Base-by-base conservation (phyloP, 768 basidiomycete species). In the Amanita phalloides region DNA sequence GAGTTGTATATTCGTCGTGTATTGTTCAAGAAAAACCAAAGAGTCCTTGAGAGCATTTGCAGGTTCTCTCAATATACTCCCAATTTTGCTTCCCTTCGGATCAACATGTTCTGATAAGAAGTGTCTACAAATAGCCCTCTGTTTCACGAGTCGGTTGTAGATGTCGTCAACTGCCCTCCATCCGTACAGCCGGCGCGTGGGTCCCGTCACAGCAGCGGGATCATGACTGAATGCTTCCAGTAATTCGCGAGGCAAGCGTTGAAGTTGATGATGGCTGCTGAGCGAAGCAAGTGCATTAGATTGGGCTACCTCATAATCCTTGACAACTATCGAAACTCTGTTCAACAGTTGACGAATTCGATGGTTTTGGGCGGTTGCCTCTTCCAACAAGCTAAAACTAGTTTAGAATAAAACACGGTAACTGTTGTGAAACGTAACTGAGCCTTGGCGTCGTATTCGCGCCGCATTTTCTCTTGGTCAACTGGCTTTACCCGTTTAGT, bases 131-230 rank as follows among this genome's bases (percentile, higher is more conserved):
- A 74, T 67, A 46, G 76, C 69, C 33, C 80, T 79, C 61, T 90
- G 87, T 30, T 76, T 76, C 21, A 67, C 52, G 17, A 89, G 67
- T 38, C 85, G 80, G 25, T 71, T 60, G 58, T 86, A 72, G 49
- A 88, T 84, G 53, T 90, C 84, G 53, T 90, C 87, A 13, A 88
- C 84, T 1, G 82, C 84, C 54, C 74, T 71, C 82, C 83, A 90
- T 8, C 86, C 78, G 47, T 67, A 70, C 26, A 74, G 71, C 39
- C 76, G 71, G 44, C 81, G 76, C 0, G 86, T 86, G 5, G 75
- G 66, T 14, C 83, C 75, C 2, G 79, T 84, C 17, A 88, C 80
- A n/a, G 82, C 79, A 2, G 84, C 78, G 45, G 87, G 87, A 61
- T 90, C 87, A 54, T 86, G 85, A 35, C 74, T 77, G 58, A 88